Evolutionary conservation across 495 filamentous ascomycete species (phyloP).

Genomic region (Penicillium atrosanguineum): DNA sequence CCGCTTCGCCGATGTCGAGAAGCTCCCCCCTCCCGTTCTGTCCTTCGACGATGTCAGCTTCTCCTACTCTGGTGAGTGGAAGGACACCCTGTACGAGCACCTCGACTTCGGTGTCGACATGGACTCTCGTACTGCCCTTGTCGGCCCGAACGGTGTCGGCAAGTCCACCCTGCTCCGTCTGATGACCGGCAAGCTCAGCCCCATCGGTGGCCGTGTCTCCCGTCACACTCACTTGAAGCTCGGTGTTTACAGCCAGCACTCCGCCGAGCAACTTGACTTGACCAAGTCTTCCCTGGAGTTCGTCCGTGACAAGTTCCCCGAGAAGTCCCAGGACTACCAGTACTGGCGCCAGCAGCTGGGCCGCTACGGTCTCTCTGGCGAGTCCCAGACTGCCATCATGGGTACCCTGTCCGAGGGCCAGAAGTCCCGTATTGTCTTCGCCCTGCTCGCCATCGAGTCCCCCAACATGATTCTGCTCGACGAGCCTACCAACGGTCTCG

Average conservation of each 20-base stretch:
- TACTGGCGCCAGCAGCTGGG: constrained; percentile 99
- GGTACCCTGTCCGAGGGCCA: constrained; percentile 97
- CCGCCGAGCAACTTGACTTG: constrained; percentile 94
- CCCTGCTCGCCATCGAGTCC: constrained; percentile 88
- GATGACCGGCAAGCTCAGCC: constrained; percentile 94
- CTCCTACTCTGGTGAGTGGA: constrained; percentile 86
- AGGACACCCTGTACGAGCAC: constrained; percentile 93
- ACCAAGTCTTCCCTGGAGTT: constrained; percentile 98
- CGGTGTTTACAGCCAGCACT: constrained; percentile 96
- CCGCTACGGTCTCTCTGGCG: constrained; percentile 85
- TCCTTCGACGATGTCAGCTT: constrained; percentile 97
- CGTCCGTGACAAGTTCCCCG: constrained; percentile 88
- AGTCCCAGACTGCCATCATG: constrained; percentile 94
- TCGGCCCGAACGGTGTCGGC: constrained; percentile 98
- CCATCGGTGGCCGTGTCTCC: constrained; percentile 75
- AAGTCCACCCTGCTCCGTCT: constrained; percentile 98
- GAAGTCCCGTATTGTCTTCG: constrained; percentile 97
- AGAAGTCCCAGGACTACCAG: constrained; percentile 94
- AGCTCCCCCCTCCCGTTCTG: constrained; percentile 92
- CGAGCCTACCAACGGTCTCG: constrained; percentile 98
- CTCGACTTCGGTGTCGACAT: constrained; percentile 99
- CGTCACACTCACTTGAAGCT: constrained; percentile 98
- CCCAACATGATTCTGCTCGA: constrained; percentile 98
- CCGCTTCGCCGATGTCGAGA: constrained; percentile 97
- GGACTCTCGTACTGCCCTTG: constrained; percentile 95